A percentile compares a stretch with the other conserved stretches of the same genome.
Conservation (phyloP, 768 basidiomycete species). For the Tylopilus vinaceipallidus region DNA sequence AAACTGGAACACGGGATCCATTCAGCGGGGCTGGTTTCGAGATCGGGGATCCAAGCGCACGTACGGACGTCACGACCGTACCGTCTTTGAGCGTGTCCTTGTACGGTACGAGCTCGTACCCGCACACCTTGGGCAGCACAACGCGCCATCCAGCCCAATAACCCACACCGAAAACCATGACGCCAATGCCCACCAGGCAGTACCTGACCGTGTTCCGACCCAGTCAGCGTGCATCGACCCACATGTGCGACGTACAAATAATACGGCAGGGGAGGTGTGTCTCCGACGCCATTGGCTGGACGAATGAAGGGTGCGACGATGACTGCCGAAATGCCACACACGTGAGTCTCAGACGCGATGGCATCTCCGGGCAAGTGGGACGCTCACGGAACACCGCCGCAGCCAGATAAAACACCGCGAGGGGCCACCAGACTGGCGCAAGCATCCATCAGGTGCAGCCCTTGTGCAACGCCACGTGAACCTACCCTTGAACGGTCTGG, state of each 20-base stretch:
- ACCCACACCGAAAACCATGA: slow-evolving; percentile 44
- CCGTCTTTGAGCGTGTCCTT: slow-evolving; percentile 52
- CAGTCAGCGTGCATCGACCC: slow-evolving; percentile 35
- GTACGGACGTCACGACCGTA: slow-evolving; percentile 51
- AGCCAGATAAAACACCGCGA: slow-evolving; percentile 54
- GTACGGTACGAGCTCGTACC: slow-evolving; percentile 45
- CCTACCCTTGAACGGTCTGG: slow-evolving; percentile 53
- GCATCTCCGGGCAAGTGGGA: not conserved
- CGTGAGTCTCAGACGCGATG: slow-evolving; percentile 21
- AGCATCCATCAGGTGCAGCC: slow-evolving; percentile 1
- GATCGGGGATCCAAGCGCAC: slow-evolving; percentile 9
- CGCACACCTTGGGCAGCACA: slow-evolving; percentile 46
- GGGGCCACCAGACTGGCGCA: slow-evolving; percentile 49
- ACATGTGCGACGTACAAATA: slow-evolving; percentile 38
- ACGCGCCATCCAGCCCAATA: slow-evolving; percentile 59
- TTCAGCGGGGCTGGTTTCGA: not conserved
- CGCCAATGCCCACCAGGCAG: slow-evolving; percentile 50
- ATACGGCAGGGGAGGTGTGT: slow-evolving; percentile 60
- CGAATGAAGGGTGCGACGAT: slow-evolving; percentile 54
- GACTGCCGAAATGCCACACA: slow-evolving; percentile 32
- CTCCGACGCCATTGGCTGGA: slow-evolving; percentile 53
- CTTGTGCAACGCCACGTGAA: not conserved
- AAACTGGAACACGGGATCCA: slow-evolving; percentile 9
- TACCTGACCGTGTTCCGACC: slow-evolving; percentile 37
- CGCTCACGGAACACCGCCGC: slow-evolving; percentile 49